A percentile compares a stretch with the other conserved stretches of the same genome.
Evolutionary conservation across 176 grass and related monocot species (phyloP).

Genomic region (Oryza rufipogon): DNA sequence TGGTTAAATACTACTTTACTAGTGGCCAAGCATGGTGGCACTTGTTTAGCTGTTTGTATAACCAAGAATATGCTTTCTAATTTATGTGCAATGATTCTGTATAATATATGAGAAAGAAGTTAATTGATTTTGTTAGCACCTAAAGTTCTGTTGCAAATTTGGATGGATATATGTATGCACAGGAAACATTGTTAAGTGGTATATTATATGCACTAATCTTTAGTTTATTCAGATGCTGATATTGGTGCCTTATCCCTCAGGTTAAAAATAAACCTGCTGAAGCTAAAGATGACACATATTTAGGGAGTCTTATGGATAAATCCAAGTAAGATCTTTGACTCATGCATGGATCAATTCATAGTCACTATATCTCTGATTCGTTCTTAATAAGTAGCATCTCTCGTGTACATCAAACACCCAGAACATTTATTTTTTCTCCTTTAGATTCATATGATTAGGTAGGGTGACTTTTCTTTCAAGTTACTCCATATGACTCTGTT

Average conservation of each 20-base stretch:
- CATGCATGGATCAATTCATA: background rate
- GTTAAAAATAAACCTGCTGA: slow-evolving; percentile 33
- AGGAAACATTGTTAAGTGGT: background rate
- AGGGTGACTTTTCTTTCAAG: background rate
- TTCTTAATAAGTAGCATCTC: background rate
- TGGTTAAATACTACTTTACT: slow-evolving; percentile 9
- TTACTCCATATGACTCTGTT: slow-evolving; percentile 14
- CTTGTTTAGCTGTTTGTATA: background rate
- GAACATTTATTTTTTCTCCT: slow-evolving; percentile 6
- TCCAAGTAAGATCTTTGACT: slow-evolving; percentile 43
- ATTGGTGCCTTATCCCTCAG: slow-evolving; percentile 22
- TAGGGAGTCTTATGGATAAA: slow-evolving; percentile 47
- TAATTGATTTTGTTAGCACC: background rate
- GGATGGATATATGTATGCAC: background rate
- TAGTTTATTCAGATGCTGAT: slow-evolving; percentile 19
- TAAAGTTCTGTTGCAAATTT: background rate
- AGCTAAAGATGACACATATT: slow-evolving; percentile 45
- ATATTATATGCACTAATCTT: background rate
- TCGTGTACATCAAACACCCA: background rate
- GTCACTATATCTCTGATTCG: background rate
- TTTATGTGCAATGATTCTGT: background rate
- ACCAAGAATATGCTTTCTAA: slow-evolving; percentile 2
- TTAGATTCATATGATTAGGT: slow-evolving; percentile 16
- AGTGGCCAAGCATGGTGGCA: background rate
- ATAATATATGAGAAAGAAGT: background rate